Percentiles rank a stretch among this genome's conserved stretches.
These are phyloP conservation scores for Alternaria gaisen DNA, from an alignment of 2,329 filamentous ascomycete genomes.

Conservation along the genomic window DNA sequence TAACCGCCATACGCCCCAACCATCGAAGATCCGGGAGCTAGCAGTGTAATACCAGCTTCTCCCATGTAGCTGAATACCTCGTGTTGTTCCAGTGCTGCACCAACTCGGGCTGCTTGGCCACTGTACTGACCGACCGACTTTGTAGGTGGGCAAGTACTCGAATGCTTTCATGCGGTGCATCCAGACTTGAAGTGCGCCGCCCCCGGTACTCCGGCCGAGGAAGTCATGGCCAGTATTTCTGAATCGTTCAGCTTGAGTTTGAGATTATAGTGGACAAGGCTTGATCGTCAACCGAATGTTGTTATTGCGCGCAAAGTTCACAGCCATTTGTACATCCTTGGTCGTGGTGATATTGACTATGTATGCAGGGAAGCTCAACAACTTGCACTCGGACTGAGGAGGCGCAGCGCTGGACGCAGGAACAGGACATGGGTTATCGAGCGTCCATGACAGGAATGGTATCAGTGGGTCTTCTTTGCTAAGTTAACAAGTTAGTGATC, in stretches of 20 bases:
- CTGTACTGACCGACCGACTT: conserved; percentile 33
- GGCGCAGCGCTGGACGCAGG: conserved; percentile 12
- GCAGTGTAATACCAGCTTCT: conserved; percentile 29
- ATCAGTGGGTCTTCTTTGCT: conserved; percentile 39
- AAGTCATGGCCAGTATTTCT: conserved; percentile 46
- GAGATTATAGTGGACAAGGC: background rate
- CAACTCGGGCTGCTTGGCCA: conserved; percentile 37
- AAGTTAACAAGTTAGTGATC: background rate
- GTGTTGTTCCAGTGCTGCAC: conserved; percentile 34
- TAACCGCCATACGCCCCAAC: conserved; percentile 58
- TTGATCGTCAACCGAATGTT: conserved; percentile 45
- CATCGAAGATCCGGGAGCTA: conserved; percentile 42
- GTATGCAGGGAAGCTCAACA: conserved; percentile 33
- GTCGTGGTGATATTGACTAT: conserved; percentile 37
- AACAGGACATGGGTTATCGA: conserved; percentile 30
- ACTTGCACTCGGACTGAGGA: conserved; percentile 28
- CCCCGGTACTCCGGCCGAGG: conserved; percentile 37
- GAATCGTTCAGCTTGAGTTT: conserved; percentile 7
- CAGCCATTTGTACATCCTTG: conserved; percentile 37
- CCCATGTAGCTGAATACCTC: conserved; percentile 36
- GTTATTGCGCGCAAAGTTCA: conserved; percentile 44
- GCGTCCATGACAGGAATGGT: conserved; percentile 31
- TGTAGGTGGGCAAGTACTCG: conserved; percentile 31
- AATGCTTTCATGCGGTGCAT: conserved; percentile 37
- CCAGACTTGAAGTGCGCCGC: conserved; percentile 40